Conservation (phyloP, 2,329 filamentous ascomycete genomes). For the Colletotrichum echinochloae region DNA sequence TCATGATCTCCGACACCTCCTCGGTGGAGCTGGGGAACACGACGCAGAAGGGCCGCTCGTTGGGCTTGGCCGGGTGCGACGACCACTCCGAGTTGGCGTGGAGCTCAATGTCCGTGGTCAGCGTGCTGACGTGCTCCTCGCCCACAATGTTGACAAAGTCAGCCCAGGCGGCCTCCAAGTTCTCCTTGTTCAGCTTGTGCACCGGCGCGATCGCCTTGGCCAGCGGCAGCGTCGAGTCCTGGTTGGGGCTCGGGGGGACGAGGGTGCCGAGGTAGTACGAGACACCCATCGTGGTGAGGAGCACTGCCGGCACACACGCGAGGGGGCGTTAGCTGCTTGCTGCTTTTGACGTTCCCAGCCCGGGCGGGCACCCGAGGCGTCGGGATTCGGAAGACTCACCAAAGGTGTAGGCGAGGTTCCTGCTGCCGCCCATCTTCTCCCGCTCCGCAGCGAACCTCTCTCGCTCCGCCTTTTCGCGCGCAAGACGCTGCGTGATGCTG, state of each 20-base stretch:
- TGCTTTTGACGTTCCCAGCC: background rate
- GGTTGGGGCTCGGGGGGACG: constrained; percentile 62
- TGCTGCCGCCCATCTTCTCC: constrained; percentile 51
- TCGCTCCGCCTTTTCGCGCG: constrained; percentile 66
- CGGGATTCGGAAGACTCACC: constrained; percentile 55
- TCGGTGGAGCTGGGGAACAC: constrained; percentile 83
- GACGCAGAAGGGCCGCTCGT: constrained; percentile 73
- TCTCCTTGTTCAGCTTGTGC: constrained; percentile 70
- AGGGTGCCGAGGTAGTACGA: constrained; percentile 71
- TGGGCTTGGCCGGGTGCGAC: constrained; percentile 62
- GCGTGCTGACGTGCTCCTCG: constrained; percentile 73
- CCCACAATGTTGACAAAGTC: constrained; percentile 75
- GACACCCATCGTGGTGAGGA: constrained; percentile 62
- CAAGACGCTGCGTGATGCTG: constrained; percentile 66
- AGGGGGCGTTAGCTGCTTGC: constrained; percentile 26
- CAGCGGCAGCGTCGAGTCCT: constrained; percentile 71
- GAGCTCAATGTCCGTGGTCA: constrained; percentile 63
- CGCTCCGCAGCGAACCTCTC: constrained; percentile 59
- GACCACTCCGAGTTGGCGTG: constrained; percentile 75
- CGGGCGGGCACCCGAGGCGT: background rate
- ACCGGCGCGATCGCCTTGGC: constrained; percentile 60
- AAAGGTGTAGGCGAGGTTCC: constrained; percentile 66
- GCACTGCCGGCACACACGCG: constrained; percentile 54
- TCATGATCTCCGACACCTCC: constrained; percentile 88
- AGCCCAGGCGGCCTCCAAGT: constrained; percentile 77